Base-by-base conservation (phyloP, 1,284 basidiomycete genomes). In the Ustilago tritici region DNA sequence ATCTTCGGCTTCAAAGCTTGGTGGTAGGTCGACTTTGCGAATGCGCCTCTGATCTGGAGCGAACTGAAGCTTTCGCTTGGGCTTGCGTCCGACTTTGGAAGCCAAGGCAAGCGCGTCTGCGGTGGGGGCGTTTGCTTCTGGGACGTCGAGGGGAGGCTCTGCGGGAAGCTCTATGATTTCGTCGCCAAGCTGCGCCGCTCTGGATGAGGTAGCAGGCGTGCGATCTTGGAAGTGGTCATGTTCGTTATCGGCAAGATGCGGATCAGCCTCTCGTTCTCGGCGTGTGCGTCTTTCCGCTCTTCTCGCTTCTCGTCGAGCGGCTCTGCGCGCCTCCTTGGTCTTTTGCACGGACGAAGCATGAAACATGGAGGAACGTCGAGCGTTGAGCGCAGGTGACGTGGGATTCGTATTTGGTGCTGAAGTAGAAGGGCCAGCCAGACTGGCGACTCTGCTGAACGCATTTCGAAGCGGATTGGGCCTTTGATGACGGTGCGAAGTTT, bases 11-110 rank as follows among this genome's bases (percentile, higher is more conserved):
- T 84, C 79, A 56, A 77, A 86, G 54, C 71, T 72, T 10, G 61
- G 52, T 2, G 84, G 84, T 40, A 86, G 60, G 55, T 86, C 83
- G 41, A 81, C 72, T n/a, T 77, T 79, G 19, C 77, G 74, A 9
- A 86, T 56, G 11, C 80, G 70, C 53, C 61, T 67, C 54, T 79
- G 72, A 62, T 83, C 74, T 11, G 82, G 79, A 12, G 84, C 84
- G 69, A 85, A 85, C 3, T 82, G 79, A 4, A 85, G 76, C 35
- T 63, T 74, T 11, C 70, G 61, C 52, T 65, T 81, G 8, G 65
- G 80, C 53, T 68, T 70, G 40, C 73, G 68, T n/a, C 63, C 70
- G 6, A 65, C 77, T 32, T 70, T 79, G 57, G 77, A 71, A 6
- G 77, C 77, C 65, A 70, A 58, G 12, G 68, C 77, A 17, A 79